Evolutionary conservation across 106 monocot genomes (phyloP), one percentile per base, ranked within the genome.

Genomic region (Hemerocallis citrina): DNA sequence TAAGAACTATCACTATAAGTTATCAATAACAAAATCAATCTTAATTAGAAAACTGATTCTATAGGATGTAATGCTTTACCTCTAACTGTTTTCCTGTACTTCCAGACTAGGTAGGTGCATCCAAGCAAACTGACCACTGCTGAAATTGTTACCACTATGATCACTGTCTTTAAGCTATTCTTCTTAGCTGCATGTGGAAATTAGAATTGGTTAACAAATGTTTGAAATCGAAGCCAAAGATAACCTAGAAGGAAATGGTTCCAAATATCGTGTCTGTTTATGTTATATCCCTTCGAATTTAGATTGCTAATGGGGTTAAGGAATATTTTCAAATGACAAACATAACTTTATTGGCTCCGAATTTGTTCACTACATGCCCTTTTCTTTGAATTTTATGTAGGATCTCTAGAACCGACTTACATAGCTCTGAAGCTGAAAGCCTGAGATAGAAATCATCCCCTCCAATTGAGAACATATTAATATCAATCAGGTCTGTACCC

Each of bases 391-490:
- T 37, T 25, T 13, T 23, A 59, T 7, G 6, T 49, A 12, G 17
- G 49, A n/a, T 0, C 31, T 1, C 22, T 41, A 62, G 38, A 27
- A 10, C 8, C 21, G 13, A 50, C 70, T 9, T 45, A 27, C 50
- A 23, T 25, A 72, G 45, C 21, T 76, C 76, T 3, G 69, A 65
- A 2, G 20, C 59, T 0, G 76, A 64, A 29, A 76, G 70, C 40
- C 70, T 56, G 15, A 76, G 64, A 33, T 65, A 70, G 14, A 76
- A 10, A 41, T 65, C 65, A 15, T 65, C 36, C 0, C 70, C 66
- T 15, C 33, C 70, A 7, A 40, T 28, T 1, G 70, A 70, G 33
- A 70, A 60, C 14, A 43, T 14, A 15, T 52, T 61, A 12, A 76
- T 34, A 33, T 76, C 70, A 1, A 65, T 19, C 27, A 76, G 46